Percentiles rank a stretch among this genome's conserved stretches.
These are phyloP conservation scores for Blastocystis hominis DNA, from an alignment of 352 stramenopile genomes.

Conservation along the genomic window DNA sequence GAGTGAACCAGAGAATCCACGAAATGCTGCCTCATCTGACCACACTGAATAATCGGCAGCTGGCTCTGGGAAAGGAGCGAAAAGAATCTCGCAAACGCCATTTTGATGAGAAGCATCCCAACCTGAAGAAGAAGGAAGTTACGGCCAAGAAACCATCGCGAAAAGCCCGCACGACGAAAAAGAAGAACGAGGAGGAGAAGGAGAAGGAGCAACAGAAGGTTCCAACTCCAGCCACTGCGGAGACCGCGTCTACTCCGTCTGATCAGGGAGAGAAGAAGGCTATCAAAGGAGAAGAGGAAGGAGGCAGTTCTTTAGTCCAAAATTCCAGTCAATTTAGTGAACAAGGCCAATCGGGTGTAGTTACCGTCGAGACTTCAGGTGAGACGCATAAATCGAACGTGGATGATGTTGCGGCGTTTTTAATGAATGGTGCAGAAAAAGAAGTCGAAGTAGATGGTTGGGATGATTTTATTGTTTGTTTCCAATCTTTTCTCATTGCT, in stretches of 20 bases:
- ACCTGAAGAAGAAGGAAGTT: not conserved
- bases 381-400: not conserved
- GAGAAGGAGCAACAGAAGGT: not conserved
- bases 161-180: not conserved
- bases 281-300: not conserved
- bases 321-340: not conserved
- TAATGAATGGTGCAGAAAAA: not conserved
- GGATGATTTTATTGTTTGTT: slow-evolving; percentile 15
- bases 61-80: slow-evolving; percentile 10
- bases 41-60: slow-evolving; percentile 16
- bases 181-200: not conserved
- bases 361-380: slow-evolving; percentile 8
- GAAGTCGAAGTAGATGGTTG: slow-evolving; percentile 3
- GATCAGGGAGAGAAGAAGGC: not conserved
- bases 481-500: not conserved
- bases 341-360: not conserved
- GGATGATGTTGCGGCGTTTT: slow-evolving; percentile 1
- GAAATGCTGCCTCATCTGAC: slow-evolving; percentile 15
- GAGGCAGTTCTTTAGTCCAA: not conserved
- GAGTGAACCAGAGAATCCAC: not conserved
- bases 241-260: not conserved
- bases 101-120: not conserved
- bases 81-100: slow-evolving; percentile 2
- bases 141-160: not conserved
- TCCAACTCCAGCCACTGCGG: not conserved